Percentiles rank a stretch among this genome's conserved stretches.
These are phyloP conservation scores for Nymphaea thermarum DNA, from an alignment of 164 flowering plant genomes.

Conservation along the genomic window DNA sequence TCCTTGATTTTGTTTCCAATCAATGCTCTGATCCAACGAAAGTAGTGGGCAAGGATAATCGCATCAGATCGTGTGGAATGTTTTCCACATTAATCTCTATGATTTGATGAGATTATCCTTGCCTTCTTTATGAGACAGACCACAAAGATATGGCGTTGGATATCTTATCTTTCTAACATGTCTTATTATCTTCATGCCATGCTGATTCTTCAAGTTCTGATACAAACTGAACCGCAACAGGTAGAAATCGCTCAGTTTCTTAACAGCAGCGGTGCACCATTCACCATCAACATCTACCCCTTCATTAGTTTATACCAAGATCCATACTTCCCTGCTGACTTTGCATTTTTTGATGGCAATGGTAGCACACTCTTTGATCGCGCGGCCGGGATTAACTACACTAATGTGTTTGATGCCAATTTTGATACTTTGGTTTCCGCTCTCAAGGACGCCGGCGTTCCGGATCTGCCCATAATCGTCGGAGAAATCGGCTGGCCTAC, in stretches of 20 bases:
- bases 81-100: too few species aligned
- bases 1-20: too few species aligned
- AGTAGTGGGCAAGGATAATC: too few species aligned
- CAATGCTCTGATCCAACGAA: too few species aligned
- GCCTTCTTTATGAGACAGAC: too few species aligned
- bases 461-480: conserved; percentile 3
- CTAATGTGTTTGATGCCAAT: conserved; percentile 10
- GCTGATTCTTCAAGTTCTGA: background rate
- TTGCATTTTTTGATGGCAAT: conserved; percentile 7
- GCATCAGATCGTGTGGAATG: too few species aligned
- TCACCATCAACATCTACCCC: conserved; percentile 9
- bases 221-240: background rate
- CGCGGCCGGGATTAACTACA: background rate
- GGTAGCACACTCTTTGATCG: background rate
- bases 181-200: too few species aligned
- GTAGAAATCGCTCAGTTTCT: conserved; percentile 7
- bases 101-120: too few species aligned
- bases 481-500: conserved; percentile 11
- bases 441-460: conserved; percentile 1
- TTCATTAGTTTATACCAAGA: conserved; percentile 4
- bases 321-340: conserved; percentile 4
- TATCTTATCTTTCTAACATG: too few species aligned
- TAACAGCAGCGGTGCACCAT: conserved; percentile 2
- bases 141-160: too few species aligned
- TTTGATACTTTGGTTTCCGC: conserved; percentile 5